Evolutionary conservation across 2,329 filamentous ascomycete species (phyloP).

Genomic region (Neodidymelliopsis sp.): DNA sequence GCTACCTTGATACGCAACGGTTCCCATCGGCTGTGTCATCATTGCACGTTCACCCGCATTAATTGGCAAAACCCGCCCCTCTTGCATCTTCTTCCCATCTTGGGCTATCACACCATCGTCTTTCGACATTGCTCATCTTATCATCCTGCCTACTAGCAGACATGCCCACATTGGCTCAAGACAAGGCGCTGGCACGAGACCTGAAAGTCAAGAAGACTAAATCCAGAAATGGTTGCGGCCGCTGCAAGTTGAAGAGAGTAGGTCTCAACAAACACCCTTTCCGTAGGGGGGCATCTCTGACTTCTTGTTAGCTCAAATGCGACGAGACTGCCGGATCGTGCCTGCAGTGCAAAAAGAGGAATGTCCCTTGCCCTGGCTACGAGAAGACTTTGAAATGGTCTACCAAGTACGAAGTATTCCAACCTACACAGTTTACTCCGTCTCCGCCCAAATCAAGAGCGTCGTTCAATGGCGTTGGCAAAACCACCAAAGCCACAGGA

Average conservation of each 20-base stretch:
- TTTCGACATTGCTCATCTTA: conserved; percentile 25
- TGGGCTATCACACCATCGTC: conserved; percentile 30
- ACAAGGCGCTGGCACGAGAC: conserved; percentile 36
- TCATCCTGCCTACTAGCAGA: conserved; percentile 18
- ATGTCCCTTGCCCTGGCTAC: conserved; percentile 56
- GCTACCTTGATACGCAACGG: conserved; percentile 35
- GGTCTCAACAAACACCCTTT: conserved; percentile 4
- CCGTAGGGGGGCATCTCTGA: conserved; percentile 22
- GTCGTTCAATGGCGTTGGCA: conserved; percentile 16
- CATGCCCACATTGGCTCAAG: conserved; percentile 42
- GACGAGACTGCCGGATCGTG: conserved; percentile 55
- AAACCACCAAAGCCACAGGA: conserved; percentile 12
- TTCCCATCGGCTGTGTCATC: conserved; percentile 38
- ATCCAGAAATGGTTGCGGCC: conserved; percentile 45
- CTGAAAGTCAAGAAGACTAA: conserved; percentile 46
- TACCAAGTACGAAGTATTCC: conserved; percentile 58
- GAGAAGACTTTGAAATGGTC: conserved; percentile 58
- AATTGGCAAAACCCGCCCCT: conserved; percentile 13
- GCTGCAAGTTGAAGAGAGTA: conserved; percentile 49
- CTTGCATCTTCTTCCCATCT: conserved; percentile 17
- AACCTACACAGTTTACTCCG: conserved; percentile 38
- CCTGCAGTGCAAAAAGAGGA: conserved; percentile 53
- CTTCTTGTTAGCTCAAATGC: conserved; percentile 50
- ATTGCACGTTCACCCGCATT: conserved; percentile 24
- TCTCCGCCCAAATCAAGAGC: conserved; percentile 24